Percentiles rank a stretch among this genome's conserved stretches.
phyloP scores from a whole-genome alignment of 2,329 filamentous ascomycete species.

The Hortaea sp. region DNA sequence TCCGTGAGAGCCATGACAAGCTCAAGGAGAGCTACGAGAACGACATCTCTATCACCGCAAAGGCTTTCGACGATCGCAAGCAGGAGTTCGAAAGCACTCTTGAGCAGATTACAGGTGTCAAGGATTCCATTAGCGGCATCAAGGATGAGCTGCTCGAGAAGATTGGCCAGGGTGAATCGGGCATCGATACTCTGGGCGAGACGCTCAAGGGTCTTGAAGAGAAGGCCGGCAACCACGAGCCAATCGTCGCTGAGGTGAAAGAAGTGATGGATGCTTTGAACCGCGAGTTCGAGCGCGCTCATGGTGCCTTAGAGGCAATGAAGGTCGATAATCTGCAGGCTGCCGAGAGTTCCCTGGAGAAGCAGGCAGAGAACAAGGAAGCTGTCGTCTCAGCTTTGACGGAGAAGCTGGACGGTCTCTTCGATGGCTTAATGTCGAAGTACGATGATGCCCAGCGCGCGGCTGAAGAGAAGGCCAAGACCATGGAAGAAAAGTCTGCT shows the following conservation, averaged over 20 bases:
- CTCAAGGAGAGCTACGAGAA: conserved; percentile 63
- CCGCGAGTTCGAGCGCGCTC: conserved; percentile 77
- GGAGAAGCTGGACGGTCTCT: conserved; percentile 61
- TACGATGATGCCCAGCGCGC: conserved; percentile 75
- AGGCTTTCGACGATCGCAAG: conserved; percentile 74
- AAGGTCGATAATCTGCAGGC: conserved; percentile 68
- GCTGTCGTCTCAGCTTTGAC: conserved; percentile 45
- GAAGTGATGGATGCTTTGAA: conserved; percentile 64
- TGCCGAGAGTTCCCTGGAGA: conserved; percentile 44
- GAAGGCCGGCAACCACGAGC: conserved; percentile 43
- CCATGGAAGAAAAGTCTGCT: conserved; percentile 61
- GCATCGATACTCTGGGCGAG: conserved; percentile 48
- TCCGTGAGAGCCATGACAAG: conserved; percentile 51
- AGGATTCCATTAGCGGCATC: conserved; percentile 65
- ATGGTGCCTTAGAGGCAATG: conserved; percentile 65
- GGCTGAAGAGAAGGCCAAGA: conserved; percentile 63
- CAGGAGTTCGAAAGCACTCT: conserved; percentile 70
- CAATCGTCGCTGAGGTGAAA: conserved; percentile 40
- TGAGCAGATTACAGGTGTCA: conserved; percentile 70
- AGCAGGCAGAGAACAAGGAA: conserved; percentile 50
- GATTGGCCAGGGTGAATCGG: conserved; percentile 63
- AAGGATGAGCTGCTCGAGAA: conserved; percentile 66
- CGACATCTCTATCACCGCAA: conserved; percentile 63
- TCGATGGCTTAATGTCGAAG: conserved; percentile 71
- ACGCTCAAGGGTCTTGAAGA: conserved; percentile 62